Evolutionary conservation across 148 eudicot genomes (phyloP).

Genomic region (Rhododendron williamsianum): DNA sequence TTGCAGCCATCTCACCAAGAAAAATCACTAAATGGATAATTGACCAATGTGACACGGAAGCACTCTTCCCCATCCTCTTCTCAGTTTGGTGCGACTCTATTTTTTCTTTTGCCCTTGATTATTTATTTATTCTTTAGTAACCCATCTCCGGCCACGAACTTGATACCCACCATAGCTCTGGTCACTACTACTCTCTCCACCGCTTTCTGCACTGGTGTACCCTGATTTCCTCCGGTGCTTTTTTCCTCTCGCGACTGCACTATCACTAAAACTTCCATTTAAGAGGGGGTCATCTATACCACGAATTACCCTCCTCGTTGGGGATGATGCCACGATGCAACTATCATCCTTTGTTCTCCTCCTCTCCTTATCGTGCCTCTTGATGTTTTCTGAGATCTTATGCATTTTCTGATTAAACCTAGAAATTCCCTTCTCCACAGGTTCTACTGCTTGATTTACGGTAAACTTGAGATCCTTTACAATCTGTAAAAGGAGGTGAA

Average conservation of each 20-base stretch:
- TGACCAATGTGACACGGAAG: neutral
- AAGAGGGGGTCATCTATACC: constrained; percentile 97
- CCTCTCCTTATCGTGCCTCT: constrained; percentile 67
- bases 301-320: constrained; percentile 51
- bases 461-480: constrained; percentile 88
- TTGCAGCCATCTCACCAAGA: neutral
- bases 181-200: constrained; percentile 95
- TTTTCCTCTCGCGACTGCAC: constrained; percentile 48
- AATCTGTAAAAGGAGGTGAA: constrained; percentile 43
- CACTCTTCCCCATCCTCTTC: neutral
- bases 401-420: constrained; percentile 79
- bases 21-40: neutral
- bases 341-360: constrained; percentile 79
- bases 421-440: constrained; percentile 86
- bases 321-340: constrained; percentile 48
- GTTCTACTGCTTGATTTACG: constrained; percentile 87
- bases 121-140: constrained; percentile 57
- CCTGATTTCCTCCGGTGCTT: constrained; percentile 69
- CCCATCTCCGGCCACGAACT: constrained; percentile 82
- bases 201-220: constrained; percentile 85
- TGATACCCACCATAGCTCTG: constrained; percentile 60
- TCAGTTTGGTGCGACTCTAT: neutral
- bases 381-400: constrained; percentile 81
- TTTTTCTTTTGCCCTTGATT: neutral
- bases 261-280: constrained; percentile 83